phyloP scores from a whole-genome alignment of 169 alveolate species.

The Babesia sp. region DNA sequence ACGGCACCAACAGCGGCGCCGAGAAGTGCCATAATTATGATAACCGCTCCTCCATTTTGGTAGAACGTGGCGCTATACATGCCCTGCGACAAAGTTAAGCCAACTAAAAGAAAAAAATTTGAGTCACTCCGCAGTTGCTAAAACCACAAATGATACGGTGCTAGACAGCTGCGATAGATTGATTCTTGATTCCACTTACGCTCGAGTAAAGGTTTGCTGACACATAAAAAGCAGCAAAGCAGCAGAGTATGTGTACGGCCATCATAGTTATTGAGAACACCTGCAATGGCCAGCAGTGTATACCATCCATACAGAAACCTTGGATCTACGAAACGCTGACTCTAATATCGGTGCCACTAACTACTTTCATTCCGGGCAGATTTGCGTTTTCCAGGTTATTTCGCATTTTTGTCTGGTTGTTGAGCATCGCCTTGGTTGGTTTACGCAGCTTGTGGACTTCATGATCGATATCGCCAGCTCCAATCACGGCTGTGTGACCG shows the following conservation, averaged over 20 bases:
- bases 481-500: not conserved
- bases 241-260: constrained; percentile 26
- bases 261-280: constrained; percentile 48
- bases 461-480: not conserved
- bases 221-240: constrained; percentile 20
- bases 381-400: constrained; percentile 24
- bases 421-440: constrained; percentile 14
- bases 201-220: constrained; percentile 33
- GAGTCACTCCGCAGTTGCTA: not conserved
- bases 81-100: constrained; percentile 23
- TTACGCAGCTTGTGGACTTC: not conserved
- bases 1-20: constrained; percentile 38
- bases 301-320: constrained; percentile 55
- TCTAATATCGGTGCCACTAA: not conserved
- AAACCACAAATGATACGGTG: too few relatives aligned
- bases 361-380: constrained; percentile 49
- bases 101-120: too few relatives aligned
- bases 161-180: too few relatives aligned
- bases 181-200: constrained; percentile 3
- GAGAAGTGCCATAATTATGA: constrained; percentile 21
- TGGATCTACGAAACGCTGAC: constrained; percentile 22
- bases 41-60: constrained; percentile 46
- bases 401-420: constrained; percentile 26
- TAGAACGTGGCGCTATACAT: constrained; percentile 29
- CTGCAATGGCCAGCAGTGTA: constrained; percentile 65